phyloP scores from a whole-genome alignment of 108 stramenopile species.

The Cyclostephanos invisitatus region DNA sequence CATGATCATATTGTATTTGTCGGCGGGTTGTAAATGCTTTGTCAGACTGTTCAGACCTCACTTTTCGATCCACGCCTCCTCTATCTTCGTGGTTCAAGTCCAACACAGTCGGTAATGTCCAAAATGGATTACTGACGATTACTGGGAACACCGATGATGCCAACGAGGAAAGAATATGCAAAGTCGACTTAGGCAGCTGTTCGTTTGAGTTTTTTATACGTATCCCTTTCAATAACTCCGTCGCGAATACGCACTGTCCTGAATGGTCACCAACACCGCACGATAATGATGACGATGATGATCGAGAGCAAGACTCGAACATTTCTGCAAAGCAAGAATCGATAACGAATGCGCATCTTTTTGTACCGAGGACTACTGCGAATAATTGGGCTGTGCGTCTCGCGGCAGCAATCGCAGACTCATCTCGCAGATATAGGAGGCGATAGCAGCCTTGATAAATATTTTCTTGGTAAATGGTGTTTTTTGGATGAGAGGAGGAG shows the following conservation, averaged over 20 bases:
- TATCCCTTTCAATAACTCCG: constrained; percentile 33
- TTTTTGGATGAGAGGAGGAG: constrained; percentile 9
- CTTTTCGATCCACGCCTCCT: neutral
- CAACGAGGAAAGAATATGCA: constrained; percentile 36
- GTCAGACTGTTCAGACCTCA: neutral
- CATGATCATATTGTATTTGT: neutral
- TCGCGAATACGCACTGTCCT: constrained; percentile 24
- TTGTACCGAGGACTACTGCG: constrained; percentile 32
- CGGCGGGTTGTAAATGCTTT: no score
- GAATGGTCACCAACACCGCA: neutral
- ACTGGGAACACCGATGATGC: constrained; percentile 41
- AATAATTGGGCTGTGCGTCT: constrained; percentile 28
- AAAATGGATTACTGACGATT: constrained; percentile 41
- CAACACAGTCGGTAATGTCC: constrained; percentile 39
- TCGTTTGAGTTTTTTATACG: neutral
- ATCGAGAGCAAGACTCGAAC: constrained; percentile 34
- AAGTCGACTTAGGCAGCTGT: constrained; percentile 1
- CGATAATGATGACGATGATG: neutral
- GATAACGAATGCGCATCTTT: constrained; percentile 40
- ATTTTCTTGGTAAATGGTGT: constrained; percentile 5
- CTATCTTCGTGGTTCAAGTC: neutral
- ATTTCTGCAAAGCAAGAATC: constrained; percentile 46
- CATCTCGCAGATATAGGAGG: constrained; percentile 38
- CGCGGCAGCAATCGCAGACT: constrained; percentile 24
- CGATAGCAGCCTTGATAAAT: constrained; percentile 13